Conservation (phyloP, 441 rosid species). For the Eutrema salsugineum region DNA sequence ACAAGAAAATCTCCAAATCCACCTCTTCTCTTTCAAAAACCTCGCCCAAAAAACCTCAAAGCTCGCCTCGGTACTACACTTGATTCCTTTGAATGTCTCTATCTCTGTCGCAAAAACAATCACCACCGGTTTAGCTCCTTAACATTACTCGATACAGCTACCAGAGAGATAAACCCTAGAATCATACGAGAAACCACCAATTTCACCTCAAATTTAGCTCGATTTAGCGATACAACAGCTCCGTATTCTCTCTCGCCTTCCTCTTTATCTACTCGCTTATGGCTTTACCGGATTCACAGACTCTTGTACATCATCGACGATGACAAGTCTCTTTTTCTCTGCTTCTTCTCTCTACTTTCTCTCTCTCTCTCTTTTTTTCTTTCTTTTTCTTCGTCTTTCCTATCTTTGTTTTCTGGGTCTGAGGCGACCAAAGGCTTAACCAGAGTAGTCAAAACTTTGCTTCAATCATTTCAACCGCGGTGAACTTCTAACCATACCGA, state of each 20-base stretch:
- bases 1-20: slow-evolving; percentile 18
- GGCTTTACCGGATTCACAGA: slow-evolving; percentile 23
- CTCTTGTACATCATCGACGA: slow-evolving; percentile 26
- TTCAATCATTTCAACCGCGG: slow-evolving; percentile 77
- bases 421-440: slow-evolving; percentile 42
- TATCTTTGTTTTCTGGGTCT: slow-evolving; percentile 28
- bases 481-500: slow-evolving; percentile 60
- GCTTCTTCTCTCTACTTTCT: slow-evolving; percentile 8
- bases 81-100: background rate
- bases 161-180: slow-evolving; percentile 23
- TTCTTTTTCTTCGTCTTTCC: slow-evolving; percentile 24
- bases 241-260: slow-evolving; percentile 11
- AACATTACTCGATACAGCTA: slow-evolving; percentile 15
- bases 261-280: background rate
- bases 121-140: slow-evolving; percentile 21
- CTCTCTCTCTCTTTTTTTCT: slow-evolving; percentile 21
- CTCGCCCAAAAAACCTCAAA: background rate
- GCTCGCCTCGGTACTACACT: slow-evolving; percentile 1
- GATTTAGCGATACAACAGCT: slow-evolving; percentile 29
- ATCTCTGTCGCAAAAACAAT: slow-evolving; percentile 14
- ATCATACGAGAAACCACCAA: slow-evolving; percentile 17
- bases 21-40: slow-evolving; percentile 8
- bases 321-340: slow-evolving; percentile 1
- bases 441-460: slow-evolving; percentile 55
- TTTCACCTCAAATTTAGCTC: slow-evolving; percentile 30